Conservation (phyloP, 345 rosid species). For the Gossypium thurberi region DNA sequence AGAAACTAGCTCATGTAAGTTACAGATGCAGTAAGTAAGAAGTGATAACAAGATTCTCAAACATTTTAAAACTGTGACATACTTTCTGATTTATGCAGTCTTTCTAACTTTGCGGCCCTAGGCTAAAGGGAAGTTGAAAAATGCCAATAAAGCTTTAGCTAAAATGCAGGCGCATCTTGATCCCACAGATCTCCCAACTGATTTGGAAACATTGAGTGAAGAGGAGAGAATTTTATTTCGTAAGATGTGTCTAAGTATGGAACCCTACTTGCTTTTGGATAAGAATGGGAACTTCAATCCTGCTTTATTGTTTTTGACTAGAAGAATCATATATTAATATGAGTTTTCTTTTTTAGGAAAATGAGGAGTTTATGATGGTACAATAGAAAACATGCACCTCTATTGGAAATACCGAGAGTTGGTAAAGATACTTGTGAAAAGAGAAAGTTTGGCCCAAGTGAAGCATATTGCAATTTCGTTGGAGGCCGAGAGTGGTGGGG, state of each 20-base stretch:
- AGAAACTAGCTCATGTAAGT: conserved; percentile 66
- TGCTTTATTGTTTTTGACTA: not conserved
- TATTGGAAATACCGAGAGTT: conserved; percentile 90
- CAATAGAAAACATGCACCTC: conserved; percentile 85
- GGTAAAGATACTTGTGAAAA: conserved; percentile 70
- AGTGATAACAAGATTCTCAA: not conserved
- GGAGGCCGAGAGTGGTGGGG: conserved; percentile 95
- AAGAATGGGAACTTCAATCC: conserved; percentile 28
- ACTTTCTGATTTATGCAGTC: conserved; percentile 6
- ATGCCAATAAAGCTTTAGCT: conserved; percentile 57
- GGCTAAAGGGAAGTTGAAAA: conserved; percentile 66
- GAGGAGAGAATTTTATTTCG: conserved; percentile 83
- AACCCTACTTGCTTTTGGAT: conserved; percentile 78
- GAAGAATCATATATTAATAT: not conserved
- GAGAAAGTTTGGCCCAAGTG: conserved; percentile 56
- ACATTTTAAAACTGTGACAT: not conserved
- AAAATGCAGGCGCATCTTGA: conserved; percentile 67
- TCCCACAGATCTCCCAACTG: conserved; percentile 72
- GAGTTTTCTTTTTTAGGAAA: conserved; percentile 45
- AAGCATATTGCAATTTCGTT: conserved; percentile 70
- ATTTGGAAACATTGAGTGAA: conserved; percentile 67
- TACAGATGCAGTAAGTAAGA: not conserved
- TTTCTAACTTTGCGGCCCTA: conserved; percentile 26
- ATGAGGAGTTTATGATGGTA: conserved; percentile 75
- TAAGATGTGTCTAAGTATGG: conserved; percentile 89